phyloP scores from a whole-genome alignment of 192 early-diverging fungal species.

The Coemansia javaensis region DNA sequence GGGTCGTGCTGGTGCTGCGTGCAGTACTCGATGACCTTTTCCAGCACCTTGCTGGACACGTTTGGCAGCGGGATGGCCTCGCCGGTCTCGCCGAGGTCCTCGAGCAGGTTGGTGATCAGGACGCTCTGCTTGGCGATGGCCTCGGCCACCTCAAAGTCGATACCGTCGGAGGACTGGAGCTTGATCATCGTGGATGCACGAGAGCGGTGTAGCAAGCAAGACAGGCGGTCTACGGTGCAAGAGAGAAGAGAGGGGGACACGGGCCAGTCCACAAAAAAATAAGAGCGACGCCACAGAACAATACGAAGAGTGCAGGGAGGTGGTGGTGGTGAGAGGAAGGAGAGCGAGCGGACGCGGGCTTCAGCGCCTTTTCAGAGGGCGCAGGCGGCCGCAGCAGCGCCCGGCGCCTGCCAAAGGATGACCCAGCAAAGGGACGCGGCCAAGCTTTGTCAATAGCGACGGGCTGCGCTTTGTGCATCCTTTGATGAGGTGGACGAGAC shows the following conservation, averaged over 20 bases:
- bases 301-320: neutral
- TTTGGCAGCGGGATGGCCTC: slow-evolving; percentile 74
- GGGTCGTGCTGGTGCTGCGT: slow-evolving; percentile 74
- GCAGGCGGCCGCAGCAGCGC: too few relatives aligned
- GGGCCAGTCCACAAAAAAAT: neutral
- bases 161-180: slow-evolving; percentile 62
- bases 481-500: too few relatives aligned
- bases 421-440: too few relatives aligned
- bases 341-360: too few relatives aligned
- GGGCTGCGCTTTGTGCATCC: too few relatives aligned
- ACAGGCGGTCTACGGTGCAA: too few relatives aligned
- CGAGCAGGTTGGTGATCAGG: slow-evolving; percentile 78
- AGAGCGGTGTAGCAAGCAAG: neutral
- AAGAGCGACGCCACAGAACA: neutral
- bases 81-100: slow-evolving; percentile 66
- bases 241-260: neutral
- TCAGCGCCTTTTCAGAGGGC: too few relatives aligned
- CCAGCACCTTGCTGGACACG: slow-evolving; percentile 66
- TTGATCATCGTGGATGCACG: slow-evolving; percentile 26
- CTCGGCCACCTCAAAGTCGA: slow-evolving; percentile 60
- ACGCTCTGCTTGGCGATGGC: slow-evolving; percentile 67
- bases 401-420: too few relatives aligned
- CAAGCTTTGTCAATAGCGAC: too few relatives aligned
- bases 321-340: too few relatives aligned
- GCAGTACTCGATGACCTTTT: slow-evolving; percentile 82